A percentile compares a stretch with the other conserved stretches of the same genome.
These are phyloP conservation scores for Meredithiella fracta DNA, from an alignment of 2,329 filamentous ascomycete species.

Conservation along the genomic window DNA sequence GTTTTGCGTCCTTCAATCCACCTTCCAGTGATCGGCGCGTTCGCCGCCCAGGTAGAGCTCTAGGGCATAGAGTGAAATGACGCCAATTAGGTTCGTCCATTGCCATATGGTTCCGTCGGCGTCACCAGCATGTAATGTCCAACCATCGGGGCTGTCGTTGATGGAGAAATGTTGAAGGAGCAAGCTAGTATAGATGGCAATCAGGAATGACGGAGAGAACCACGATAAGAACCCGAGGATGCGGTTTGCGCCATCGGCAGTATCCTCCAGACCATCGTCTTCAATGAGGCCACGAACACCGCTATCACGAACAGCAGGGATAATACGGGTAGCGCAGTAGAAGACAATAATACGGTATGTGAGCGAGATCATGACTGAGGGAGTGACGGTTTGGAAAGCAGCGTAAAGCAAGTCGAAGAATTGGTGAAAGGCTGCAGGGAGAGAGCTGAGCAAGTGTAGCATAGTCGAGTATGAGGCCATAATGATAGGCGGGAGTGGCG, in stretches of 20 bases:
- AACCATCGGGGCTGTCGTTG: constrained; percentile 53
- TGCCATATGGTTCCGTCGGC: constrained; percentile 75
- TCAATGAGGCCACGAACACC: constrained; percentile 64
- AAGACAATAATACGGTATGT: constrained; percentile 89
- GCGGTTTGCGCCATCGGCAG: constrained; percentile 58
- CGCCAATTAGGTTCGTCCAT: constrained; percentile 82
- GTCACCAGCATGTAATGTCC: constrained; percentile 72
- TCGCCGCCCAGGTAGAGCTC: constrained; percentile 78
- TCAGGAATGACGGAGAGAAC: constrained; percentile 87
- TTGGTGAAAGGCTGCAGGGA: constrained; percentile 72
- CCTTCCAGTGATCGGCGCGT: constrained; percentile 89
- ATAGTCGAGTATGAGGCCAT: constrained; percentile 96
- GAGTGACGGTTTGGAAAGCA: constrained; percentile 87
- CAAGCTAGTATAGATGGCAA: constrained; percentile 90
- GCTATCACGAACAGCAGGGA: constrained; percentile 77
- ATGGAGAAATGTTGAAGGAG: constrained; percentile 90
- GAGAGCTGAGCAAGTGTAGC: constrained; percentile 62
- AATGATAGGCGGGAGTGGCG: constrained; percentile 89
- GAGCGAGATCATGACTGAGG: constrained; percentile 87
- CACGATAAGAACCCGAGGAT: constrained; percentile 73
- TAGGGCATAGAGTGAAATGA: constrained; percentile 77
- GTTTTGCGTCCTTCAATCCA: constrained; percentile 42
- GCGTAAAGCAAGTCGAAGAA: constrained; percentile 75
- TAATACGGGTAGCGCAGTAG: constrained; percentile 88
- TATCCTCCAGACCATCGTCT: constrained; percentile 69